Conservation (phyloP, 2,329 filamentous ascomycete genomes). For the Emericellopsis atlantica region DNA sequence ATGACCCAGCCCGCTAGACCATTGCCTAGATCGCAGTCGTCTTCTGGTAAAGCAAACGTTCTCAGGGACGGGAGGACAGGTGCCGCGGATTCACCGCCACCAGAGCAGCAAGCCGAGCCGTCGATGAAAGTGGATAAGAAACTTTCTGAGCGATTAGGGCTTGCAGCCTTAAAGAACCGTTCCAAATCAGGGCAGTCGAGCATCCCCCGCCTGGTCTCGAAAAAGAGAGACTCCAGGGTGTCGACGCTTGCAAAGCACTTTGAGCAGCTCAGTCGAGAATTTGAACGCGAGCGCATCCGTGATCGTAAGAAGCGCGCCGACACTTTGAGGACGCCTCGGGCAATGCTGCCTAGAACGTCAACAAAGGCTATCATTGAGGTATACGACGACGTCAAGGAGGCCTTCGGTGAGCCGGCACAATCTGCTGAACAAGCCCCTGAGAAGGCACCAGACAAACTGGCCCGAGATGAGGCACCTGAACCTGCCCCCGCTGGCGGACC, state of each 20-base stretch:
- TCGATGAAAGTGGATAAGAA: conserved; percentile 55
- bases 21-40: conserved; percentile 31
- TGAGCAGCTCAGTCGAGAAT: conserved; percentile 90
- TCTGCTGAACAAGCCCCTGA: conserved; percentile 12
- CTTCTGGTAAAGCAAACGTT: conserved; percentile 25
- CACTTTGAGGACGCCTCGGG: conserved; percentile 60
- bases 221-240: conserved; percentile 64
- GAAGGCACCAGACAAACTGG: conserved; percentile 5
- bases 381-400: conserved; percentile 86
- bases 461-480: conserved; percentile 8
- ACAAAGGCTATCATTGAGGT: conserved; percentile 96
- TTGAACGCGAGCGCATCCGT: conserved; percentile 83
- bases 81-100: conserved; percentile 9
- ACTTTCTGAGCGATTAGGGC: conserved; percentile 58
- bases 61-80: conserved; percentile 19
- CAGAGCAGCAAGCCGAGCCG: conserved; percentile 14
- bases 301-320: conserved; percentile 74
- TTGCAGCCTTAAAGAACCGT: conserved; percentile 49
- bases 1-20: conserved; percentile 37
- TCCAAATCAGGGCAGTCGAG: conserved; percentile 53
- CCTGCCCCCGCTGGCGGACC: conserved; percentile 8
- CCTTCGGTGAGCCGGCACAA: conserved; percentile 59
- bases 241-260: conserved; percentile 92
- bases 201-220: conserved; percentile 78
- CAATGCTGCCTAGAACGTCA: conserved; percentile 72